Evolutionary conservation across 179 eudicot genomes (phyloP).

Genomic region (Camellia oleifera): DNA sequence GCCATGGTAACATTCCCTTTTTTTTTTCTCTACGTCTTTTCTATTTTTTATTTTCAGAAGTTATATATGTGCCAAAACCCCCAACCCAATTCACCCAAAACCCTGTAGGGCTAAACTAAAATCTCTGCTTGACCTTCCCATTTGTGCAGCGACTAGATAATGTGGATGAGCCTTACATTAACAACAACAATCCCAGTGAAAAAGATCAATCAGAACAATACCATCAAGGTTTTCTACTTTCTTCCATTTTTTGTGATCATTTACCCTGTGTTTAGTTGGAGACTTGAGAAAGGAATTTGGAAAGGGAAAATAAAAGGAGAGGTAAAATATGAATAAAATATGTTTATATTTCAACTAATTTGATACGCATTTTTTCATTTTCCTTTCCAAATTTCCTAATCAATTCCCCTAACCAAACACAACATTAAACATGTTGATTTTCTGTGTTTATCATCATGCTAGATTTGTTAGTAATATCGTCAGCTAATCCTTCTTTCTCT

Average conservation of each 20-base stretch:
- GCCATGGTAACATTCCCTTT: slow-evolving; percentile 52
- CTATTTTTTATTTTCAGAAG: too few relatives aligned
- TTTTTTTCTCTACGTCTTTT: not conserved
- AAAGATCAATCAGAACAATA: slow-evolving; percentile 41
- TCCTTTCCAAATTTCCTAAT: not conserved
- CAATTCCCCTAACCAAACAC: too few relatives aligned
- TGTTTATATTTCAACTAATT: too few relatives aligned
- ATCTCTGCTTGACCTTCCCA: not conserved
- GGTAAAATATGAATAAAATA: too few relatives aligned
- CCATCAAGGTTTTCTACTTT: slow-evolving; percentile 69
- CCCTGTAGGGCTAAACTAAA: not conserved
- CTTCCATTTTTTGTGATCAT: not conserved
- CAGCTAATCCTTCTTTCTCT: slow-evolving; percentile 16
- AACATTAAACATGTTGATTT: not conserved
- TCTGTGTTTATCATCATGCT: not conserved
- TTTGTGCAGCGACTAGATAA: slow-evolving; percentile 68
- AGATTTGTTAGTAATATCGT: not conserved
- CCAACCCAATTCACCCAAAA: not conserved
- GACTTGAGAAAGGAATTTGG: too few relatives aligned
- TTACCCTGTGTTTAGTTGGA: not conserved
- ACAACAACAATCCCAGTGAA: slow-evolving; percentile 40
- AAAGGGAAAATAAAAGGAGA: too few relatives aligned
- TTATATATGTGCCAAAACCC: too few relatives aligned
- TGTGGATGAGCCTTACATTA: slow-evolving; percentile 50
- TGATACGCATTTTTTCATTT: not conserved